Base-by-base conservation (phyloP, 768 basidiomycete genomes). In the Gloeostereum incarnatum region DNA sequence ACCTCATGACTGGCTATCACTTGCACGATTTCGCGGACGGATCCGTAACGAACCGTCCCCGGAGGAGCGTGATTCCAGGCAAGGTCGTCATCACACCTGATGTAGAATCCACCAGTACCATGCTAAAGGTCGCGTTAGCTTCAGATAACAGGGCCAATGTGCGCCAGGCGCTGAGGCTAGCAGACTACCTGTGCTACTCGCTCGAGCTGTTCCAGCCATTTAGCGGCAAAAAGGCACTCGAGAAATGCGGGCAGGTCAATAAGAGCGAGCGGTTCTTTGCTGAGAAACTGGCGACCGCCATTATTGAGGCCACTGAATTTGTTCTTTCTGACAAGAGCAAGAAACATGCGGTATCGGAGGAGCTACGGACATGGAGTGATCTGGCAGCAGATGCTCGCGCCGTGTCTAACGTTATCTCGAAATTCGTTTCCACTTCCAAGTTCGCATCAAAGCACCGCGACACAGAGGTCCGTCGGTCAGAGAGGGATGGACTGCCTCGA, bases 1-100 rank as follows among this genome's bases (percentile, higher is more conserved):
- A 83, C 44, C 59, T 84, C 46, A 81, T 88, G 76, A 81, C 81
- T 3, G 84, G 85, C 5, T 75, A 72, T 46, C 69, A 68, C 42
- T 48, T 55, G 2, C 65, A 70, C 39, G 73, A 73, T 35, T 77
- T 78, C 42, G 65, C 66, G 58, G 70, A 73, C 27, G 71, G 65
- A 4, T 53, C 67, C 4, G 58, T 62, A 2, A 42, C 48, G 10
- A 25, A 41, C 29, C 31, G 35, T n/a, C 75, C 71, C 6, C 58
- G 53, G 40, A 66, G 69, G 43, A 57, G 57, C 48, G 66, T 65
- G 25, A 55, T 60, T n/a, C 38, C 51, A 22, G 71, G 69, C 19
- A 60, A 65, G 42, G 68, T 62, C 43, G 43, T 78, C 31, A 39
- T 52, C 11, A n/a, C n/a, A n/a, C 74, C 75, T 13, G 66, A 70